Evolutionary conservation across 768 basidiomycete genomes (phyloP).

Genomic region (Termitomyces eurrhizus): DNA sequence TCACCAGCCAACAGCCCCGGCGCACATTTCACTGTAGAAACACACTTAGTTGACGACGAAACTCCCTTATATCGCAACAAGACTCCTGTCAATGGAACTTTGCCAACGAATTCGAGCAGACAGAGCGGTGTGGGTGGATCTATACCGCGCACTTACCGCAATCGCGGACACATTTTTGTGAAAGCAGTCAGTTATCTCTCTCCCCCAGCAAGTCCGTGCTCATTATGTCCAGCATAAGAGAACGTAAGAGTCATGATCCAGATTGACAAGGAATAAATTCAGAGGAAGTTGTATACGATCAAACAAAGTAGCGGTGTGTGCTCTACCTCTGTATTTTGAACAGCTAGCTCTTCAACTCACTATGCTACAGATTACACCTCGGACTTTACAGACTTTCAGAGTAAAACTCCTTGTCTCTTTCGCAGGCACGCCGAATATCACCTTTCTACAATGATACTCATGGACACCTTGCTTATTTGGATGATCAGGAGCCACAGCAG

Average conservation of each 20-base stretch:
- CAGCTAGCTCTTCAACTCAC: neutral
- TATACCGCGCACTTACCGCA: constrained; percentile 17
- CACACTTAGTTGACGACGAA: constrained; percentile 9
- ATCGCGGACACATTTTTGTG: constrained; percentile 45
- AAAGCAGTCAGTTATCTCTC: constrained; percentile 33
- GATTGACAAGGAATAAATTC: constrained; percentile 47
- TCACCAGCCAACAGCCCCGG: neutral
- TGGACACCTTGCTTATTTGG: neutral
- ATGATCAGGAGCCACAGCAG: constrained; percentile 77
- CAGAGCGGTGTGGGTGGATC: constrained; percentile 6
- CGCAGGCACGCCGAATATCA: constrained; percentile 1
- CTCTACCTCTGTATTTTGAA: neutral
- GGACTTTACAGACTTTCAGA: constrained; percentile 51
- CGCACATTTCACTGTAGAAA: neutral
- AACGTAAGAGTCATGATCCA: constrained; percentile 40
- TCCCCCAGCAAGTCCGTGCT: neutral
- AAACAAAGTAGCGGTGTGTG: constrained; percentile 39
- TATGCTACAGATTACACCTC: constrained; percentile 46
- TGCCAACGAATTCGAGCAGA: neutral
- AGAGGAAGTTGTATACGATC: constrained; percentile 44
- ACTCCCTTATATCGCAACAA: neutral
- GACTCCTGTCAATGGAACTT: constrained; percentile 3
- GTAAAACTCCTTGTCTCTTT: constrained; percentile 26
- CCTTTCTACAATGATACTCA: constrained; percentile 18
- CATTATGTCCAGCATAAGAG: constrained; percentile 43